These are phyloP conservation scores for Tieghemostelium lacteum DNA, from an alignment of 78 protist species.

Conservation along the genomic window DNA sequence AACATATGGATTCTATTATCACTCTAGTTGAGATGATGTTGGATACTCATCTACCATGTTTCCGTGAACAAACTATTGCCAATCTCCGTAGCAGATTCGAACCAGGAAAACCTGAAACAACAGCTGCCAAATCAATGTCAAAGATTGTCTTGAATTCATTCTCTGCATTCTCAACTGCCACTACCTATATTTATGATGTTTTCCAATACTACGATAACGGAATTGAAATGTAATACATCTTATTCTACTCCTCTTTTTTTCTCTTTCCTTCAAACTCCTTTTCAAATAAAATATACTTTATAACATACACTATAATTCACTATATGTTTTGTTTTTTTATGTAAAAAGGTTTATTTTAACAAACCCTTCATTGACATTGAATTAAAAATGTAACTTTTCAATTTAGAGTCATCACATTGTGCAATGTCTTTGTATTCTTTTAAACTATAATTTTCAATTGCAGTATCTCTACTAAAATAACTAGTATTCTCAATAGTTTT, in stretches of 20 bases:
- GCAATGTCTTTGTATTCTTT: not conserved
- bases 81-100: slow-evolving; percentile 84
- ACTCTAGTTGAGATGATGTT: slow-evolving; percentile 87
- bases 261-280: too few species aligned
- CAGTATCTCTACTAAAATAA: slow-evolving; percentile 16
- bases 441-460: slow-evolving; percentile 3
- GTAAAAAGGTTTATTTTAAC: slow-evolving; percentile 23
- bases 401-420: not conserved
- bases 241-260: too few species aligned
- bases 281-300: too few species aligned
- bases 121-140: slow-evolving; percentile 88
- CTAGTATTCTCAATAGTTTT: too few species aligned
- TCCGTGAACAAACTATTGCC: slow-evolving; percentile 77
- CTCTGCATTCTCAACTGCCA: slow-evolving; percentile 62
- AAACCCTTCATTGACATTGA: slow-evolving; percentile 57
- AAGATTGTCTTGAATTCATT: slow-evolving; percentile 76
- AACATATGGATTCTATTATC: slow-evolving; percentile 82
- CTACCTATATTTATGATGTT: slow-evolving; percentile 83
- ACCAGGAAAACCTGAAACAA: slow-evolving; percentile 77
- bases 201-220: slow-evolving; percentile 89
- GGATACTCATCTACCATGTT: slow-evolving; percentile 89
- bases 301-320: too few species aligned
- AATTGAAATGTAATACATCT: slow-evolving; percentile 75
- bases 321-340: too few species aligned
- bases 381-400: slow-evolving; percentile 31